Conservation (phyloP, 176 grass and related monocot genomes). For the bread wheat (Triticum aestivum) region IWGSC_CS_RefSeq_v2.1 NC_057797.1:33195106-33195605, state of each 20-base stretch:
- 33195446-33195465: neutral
- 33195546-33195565: neutral
- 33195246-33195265: neutral
- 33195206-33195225: neutral
- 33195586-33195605: too few relatives aligned
- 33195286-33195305: neutral
- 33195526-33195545: neutral
- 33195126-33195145: neutral
- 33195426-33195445: neutral
- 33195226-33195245: neutral
- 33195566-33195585: neutral
- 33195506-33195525: neutral
- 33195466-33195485: neutral
- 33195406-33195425: neutral
- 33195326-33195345: neutral
- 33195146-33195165: neutral
- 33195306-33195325: neutral
- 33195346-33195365: neutral
- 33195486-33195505: neutral
- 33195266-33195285: neutral
- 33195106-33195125: neutral
- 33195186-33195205: neutral
- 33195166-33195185: constrained; percentile 1
- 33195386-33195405: neutral
- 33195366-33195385: neutral